Evolutionary conservation across 306 rosid genomes (phyloP).

Genomic region (Mimosa bimucronata): DNA sequence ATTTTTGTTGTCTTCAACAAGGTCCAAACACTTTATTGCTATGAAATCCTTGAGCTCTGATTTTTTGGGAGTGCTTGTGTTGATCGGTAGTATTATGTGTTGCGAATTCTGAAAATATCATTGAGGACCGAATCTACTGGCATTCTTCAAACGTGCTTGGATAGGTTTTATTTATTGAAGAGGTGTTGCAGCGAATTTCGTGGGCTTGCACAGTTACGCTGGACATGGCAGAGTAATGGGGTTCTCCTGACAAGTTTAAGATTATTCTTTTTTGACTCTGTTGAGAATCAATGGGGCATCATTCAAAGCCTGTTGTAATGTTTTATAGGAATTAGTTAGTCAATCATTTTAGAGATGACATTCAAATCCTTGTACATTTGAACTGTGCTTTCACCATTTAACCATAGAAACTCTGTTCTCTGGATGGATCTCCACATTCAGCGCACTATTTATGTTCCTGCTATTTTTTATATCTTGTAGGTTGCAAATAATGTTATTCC

Average conservation of each 20-base stretch:
- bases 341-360: constrained; percentile 4
- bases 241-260: constrained; percentile 14
- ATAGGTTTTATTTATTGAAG: constrained; percentile 4
- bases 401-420: not conserved
- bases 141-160: constrained; percentile 15
- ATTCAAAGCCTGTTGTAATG: not conserved
- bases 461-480: not conserved
- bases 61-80: constrained; percentile 56
- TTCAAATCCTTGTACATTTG: constrained; percentile 7
- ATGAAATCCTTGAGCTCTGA: constrained; percentile 51
- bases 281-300: constrained; percentile 15
- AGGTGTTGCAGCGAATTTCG: not conserved
- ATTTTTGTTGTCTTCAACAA: constrained; percentile 16
- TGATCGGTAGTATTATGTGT: constrained; percentile 44
- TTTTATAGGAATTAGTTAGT: constrained; percentile 2
- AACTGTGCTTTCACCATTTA: not conserved
- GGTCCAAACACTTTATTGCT: constrained; percentile 23
- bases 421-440: not conserved
- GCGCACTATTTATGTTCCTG: not conserved
- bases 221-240: not conserved
- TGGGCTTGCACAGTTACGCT: not conserved
- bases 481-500: not conserved
- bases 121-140: constrained; percentile 13
- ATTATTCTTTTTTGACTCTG: not conserved
- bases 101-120: constrained; percentile 14